Evolutionary conservation across 371 early-diverging fungal genomes (phyloP).

Genomic region (Lichtheimia hyalospora): DNA sequence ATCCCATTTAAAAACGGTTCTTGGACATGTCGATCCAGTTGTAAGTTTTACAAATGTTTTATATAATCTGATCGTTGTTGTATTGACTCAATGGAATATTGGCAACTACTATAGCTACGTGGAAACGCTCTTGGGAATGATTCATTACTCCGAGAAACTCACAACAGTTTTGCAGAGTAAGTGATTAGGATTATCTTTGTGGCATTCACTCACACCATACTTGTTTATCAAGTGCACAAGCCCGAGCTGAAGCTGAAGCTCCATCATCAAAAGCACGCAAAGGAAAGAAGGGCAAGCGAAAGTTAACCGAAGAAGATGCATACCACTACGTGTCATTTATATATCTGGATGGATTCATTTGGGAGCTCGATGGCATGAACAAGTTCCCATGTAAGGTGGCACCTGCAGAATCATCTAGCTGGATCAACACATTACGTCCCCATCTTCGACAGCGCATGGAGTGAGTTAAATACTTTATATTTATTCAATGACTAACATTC

Average conservation of each 20-base stretch:
- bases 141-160: constrained; percentile 24
- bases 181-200: background rate
- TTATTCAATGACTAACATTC: background rate
- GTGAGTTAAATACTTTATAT: background rate
- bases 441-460: background rate
- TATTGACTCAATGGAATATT: no score
- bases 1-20: constrained; percentile 23
- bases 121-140: constrained; percentile 35
- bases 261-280: constrained; percentile 6
- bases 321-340: constrained; percentile 38
- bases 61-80: no score
- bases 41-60: background rate
- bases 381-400: constrained; percentile 19
- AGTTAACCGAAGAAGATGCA: constrained; percentile 9
- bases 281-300: constrained; percentile 13
- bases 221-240: constrained; percentile 3
- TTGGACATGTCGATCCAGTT: constrained; percentile 17
- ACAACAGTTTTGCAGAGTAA: constrained; percentile 34
- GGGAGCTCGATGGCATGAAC: constrained; percentile 46
- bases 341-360: constrained; percentile 27
- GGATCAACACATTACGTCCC: constrained; percentile 3
- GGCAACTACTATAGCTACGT: constrained; percentile 9
- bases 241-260: constrained; percentile 1
- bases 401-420: background rate
- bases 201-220: background rate